Evolutionary conservation across 2,329 filamentous ascomycete genomes (phyloP).

Genomic region (Aureobasidium sp.): DNA sequence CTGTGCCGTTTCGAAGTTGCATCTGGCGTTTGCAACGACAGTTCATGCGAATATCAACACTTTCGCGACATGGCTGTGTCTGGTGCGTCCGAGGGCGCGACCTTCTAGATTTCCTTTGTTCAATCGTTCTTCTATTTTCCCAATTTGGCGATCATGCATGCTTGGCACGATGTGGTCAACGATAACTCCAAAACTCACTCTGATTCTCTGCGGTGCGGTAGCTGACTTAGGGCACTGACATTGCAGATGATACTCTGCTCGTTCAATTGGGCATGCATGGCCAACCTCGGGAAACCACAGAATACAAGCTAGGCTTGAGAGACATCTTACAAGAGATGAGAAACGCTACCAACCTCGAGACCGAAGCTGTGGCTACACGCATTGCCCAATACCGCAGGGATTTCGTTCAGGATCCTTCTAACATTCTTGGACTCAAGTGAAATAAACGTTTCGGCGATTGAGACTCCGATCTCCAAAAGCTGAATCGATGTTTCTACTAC

Average conservation of each 20-base stretch:
- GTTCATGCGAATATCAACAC: slow-evolving; percentile 71
- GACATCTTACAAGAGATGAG: slow-evolving; percentile 55
- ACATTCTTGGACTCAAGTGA: slow-evolving; percentile 42
- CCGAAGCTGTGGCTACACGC: slow-evolving; percentile 57
- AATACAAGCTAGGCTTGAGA: slow-evolving; percentile 56
- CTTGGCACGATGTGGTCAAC: neutral
- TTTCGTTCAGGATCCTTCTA: slow-evolving; percentile 58
- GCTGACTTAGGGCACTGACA: slow-evolving; percentile 28
- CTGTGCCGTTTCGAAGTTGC: slow-evolving; percentile 71
- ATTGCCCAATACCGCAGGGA: slow-evolving; percentile 61
- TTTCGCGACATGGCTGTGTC: slow-evolving; percentile 64
- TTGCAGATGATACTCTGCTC: slow-evolving; percentile 28
- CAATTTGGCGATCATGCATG: neutral
- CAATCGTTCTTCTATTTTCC: neutral
- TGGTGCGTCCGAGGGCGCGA: slow-evolving; percentile 55
- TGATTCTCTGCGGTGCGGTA: slow-evolving; percentile 15
- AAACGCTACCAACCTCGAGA: slow-evolving; percentile 55
- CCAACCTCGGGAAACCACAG: slow-evolving; percentile 23
- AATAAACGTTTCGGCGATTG: neutral
- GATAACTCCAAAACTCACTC: neutral
- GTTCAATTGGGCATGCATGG: slow-evolving; percentile 24
- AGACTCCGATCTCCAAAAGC: neutral
- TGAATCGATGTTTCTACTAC: neutral
- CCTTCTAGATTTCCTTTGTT: slow-evolving; percentile 20
- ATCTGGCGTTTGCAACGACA: slow-evolving; percentile 66